These are phyloP conservation scores for Claviceps capensis DNA, from an alignment of 2,329 filamentous ascomycete species.

Conservation along the genomic window DNA sequence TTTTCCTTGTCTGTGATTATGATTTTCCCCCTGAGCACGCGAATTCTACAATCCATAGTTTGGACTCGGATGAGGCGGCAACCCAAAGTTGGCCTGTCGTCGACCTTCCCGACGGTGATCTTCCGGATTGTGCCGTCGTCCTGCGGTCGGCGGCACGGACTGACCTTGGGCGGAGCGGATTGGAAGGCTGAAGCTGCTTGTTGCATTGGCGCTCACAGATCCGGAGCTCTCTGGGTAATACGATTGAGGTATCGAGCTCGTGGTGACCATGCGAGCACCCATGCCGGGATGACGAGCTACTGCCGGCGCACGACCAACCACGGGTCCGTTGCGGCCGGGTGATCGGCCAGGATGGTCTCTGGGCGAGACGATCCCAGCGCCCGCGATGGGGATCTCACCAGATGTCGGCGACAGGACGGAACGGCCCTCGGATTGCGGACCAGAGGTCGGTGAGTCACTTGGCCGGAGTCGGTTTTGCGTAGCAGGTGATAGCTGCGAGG, in stretches of 20 bases:
- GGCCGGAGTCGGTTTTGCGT: conserved; percentile 62
- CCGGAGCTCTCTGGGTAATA: conserved; percentile 24
- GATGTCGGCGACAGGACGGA: conserved; percentile 50
- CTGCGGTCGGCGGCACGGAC: conserved; percentile 46
- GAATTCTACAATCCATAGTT: conserved; percentile 19
- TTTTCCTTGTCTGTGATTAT: background rate
- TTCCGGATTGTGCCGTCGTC: conserved; percentile 41
- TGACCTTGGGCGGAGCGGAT: conserved; percentile 48
- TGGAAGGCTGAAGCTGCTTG: conserved; percentile 45
- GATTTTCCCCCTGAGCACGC: background rate
- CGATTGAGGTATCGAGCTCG: conserved; percentile 38
- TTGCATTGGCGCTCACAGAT: conserved; percentile 29
- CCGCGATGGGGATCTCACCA: conserved; percentile 56
- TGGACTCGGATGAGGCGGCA: conserved; percentile 29
- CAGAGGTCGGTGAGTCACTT: conserved; percentile 42
- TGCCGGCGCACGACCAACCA: conserved; percentile 28
- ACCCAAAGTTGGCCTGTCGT: conserved; percentile 39
- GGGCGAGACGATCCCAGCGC: conserved; percentile 40
- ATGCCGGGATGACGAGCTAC: conserved; percentile 39
- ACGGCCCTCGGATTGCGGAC: conserved; percentile 26
- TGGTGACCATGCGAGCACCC: conserved; percentile 35
- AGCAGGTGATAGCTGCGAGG: conserved; percentile 63
- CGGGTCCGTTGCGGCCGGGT: conserved; percentile 35
- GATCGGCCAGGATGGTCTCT: conserved; percentile 38
- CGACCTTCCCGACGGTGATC: conserved; percentile 38